phyloP scores from a whole-genome alignment of 176 grass and related monocot species.

The Puya raimondii region DNA sequence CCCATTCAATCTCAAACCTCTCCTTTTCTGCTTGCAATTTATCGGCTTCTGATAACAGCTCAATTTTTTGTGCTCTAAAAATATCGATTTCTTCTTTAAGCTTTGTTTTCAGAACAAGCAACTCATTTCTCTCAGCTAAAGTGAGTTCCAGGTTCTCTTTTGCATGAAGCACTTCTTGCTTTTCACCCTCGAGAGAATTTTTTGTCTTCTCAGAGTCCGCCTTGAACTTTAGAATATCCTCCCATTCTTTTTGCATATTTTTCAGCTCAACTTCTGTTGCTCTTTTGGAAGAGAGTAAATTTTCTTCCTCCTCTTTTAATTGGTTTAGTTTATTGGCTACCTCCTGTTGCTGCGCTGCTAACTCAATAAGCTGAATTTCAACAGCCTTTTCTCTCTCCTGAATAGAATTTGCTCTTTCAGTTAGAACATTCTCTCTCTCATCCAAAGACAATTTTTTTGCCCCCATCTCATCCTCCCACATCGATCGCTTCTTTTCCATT shows the following conservation, averaged over 20 bases:
- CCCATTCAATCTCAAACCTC: conserved; percentile 94
- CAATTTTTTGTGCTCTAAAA: conserved; percentile 64
- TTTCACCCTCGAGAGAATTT: conserved; percentile 52
- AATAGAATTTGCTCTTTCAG: conserved; percentile 30
- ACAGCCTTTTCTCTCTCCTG: conserved; percentile 31
- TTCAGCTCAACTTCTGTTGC: conserved; percentile 17
- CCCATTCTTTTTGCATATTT: conserved; percentile 41
- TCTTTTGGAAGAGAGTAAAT: conserved; percentile 30
- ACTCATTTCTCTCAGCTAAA: conserved; percentile 50
- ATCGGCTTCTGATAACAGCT: conserved; percentile 63
- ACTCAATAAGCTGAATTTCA: conserved; percentile 27
- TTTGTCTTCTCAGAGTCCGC: conserved; percentile 60
- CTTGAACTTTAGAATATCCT: conserved; percentile 45
- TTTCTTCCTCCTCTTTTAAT: conserved; percentile 42
- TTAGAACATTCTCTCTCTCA: conserved; percentile 43
- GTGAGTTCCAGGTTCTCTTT: conserved; percentile 57
- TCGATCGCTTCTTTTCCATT: conserved; percentile 32
- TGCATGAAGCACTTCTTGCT: conserved; percentile 35
- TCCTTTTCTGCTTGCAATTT: conserved; percentile 81
- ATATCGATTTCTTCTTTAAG: conserved; percentile 94
- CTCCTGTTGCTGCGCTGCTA: conserved; percentile 50
- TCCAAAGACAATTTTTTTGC: conserved; percentile 29
- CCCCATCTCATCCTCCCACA: conserved; percentile 44
- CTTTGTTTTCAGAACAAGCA: conserved; percentile 54
- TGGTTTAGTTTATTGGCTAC: conserved; percentile 38